Evolutionary conservation across 2,329 filamentous ascomycete genomes (phyloP), one percentile per base, ranked within the genome.

Genomic region (Zelopaecilomyces penicillatus): DNA sequence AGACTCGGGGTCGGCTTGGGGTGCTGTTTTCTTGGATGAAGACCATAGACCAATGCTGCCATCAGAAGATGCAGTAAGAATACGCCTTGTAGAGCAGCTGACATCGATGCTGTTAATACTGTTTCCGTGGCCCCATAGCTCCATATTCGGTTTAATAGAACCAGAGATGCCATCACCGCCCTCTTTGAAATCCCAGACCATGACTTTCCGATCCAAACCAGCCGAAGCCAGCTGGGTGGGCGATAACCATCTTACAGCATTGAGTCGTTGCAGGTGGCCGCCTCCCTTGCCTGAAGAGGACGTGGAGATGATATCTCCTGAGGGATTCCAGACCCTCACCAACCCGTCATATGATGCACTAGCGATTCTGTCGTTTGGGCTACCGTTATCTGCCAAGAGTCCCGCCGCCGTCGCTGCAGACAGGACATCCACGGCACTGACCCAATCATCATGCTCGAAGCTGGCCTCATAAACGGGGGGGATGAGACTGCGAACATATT

Each of bases 361-460:
- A n/a, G 95, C 69, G 48, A 97, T 83, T 50, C 86, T 73, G 40
- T 68, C 62, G 12, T 50, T 53, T n/a, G 63, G 50, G 12, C 43
- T 48, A 30, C 37, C 52, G 41, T 54, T 55, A 5, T 54, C 55
- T 56, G 75, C 67, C 39, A 63, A 62, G 40, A 68, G 69, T 19
- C 74, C 80, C 3, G 81, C 78, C 5, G 70, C 66, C 2, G 85
- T 85, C 9, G 75, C 80, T 10, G 66, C 64, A 0, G 88, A 90
- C 27, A 95, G 71, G 4, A 95, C 78, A 63, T 96, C 89, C 28
- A 97, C 81, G 28, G 80, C 78, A 61, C 87, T 87, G 40, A 98
- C 86, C 93, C 93, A 98, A 65, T 97, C 93, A 59, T 98, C 90
- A 64, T 98, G 91, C 69, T 96, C 84, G 63, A 95, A 98, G 60